These are phyloP conservation scores for Bonnemaisonia californica DNA, from an alignment of 31 red algal species.

Conservation along the genomic window DNA sequence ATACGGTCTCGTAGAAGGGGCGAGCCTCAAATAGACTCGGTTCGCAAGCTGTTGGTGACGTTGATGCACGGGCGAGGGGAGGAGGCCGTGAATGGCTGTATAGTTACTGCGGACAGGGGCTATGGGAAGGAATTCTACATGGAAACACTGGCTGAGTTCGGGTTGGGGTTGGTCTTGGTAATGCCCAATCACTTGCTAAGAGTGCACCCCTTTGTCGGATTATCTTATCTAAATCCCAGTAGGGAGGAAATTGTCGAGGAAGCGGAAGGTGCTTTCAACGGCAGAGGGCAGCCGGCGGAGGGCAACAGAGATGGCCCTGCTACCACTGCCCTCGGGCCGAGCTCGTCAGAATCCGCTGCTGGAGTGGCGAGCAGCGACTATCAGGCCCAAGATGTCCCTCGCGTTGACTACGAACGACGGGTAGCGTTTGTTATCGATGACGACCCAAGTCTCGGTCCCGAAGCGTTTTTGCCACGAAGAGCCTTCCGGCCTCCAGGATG, in stretches of 20 bases:
- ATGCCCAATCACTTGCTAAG: constrained; percentile 20
- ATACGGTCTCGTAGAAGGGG: constrained; percentile 24
- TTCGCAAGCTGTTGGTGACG: neutral
- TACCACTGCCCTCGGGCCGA: neutral
- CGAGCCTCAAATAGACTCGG: neutral
- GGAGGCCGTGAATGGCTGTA: constrained; percentile 14
- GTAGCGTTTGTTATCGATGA: constrained; percentile 9
- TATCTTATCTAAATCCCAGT: neutral
- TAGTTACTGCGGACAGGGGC: constrained; percentile 28
- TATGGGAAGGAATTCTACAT: constrained; percentile 27
- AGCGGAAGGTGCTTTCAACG: neutral
- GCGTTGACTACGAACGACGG: neutral
- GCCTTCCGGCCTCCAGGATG: neutral
- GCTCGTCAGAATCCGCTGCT: neutral
- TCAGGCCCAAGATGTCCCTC: too few species aligned
- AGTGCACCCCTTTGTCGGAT: constrained; percentile 17
- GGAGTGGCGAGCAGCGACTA: too few species aligned
- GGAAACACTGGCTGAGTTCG: constrained; percentile 10
- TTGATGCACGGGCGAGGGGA: constrained; percentile 2
- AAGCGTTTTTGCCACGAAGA: constrained; percentile 10
- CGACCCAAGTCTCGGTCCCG: neutral
- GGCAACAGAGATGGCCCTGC: neutral
- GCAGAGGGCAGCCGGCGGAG: neutral
- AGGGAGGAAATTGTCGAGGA: neutral
- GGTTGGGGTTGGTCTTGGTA: constrained; percentile 10